Evolutionary conservation across 345 rosid species (phyloP), one percentile per base, ranked within the genome.

Genomic region (Anacardium occidentale): DNA sequence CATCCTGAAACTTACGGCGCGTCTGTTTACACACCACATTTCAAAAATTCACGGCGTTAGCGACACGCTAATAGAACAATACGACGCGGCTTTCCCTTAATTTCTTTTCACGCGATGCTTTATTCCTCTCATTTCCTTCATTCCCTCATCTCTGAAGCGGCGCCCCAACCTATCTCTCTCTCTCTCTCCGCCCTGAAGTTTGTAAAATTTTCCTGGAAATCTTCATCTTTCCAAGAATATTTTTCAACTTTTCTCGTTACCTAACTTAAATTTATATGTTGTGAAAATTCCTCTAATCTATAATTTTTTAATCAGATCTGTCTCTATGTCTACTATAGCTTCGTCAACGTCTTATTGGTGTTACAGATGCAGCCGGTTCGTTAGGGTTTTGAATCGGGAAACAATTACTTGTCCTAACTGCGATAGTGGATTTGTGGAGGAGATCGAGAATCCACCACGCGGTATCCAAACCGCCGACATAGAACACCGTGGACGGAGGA

Each of bases 351-450:
- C 93, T 29, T 90, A 85, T 78, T 94, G 98, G 98, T 94, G 98
- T 72, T 85, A 94, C 60, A 72, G 95, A 53, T 94, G 98, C 77
- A 89, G 64, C 83, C 84, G 96, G 4, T 85, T 90, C 74, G 80
- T 94, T 26, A 83, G 81, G 78, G 82, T 86, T 12, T 77, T 77
- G 83, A 82, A 69, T 75, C 87, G 48, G 14, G 87, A 84, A 21
- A 51, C 83, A 8, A 73, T 84, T 17, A 73, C 84, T 15, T 94
- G 98, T 68, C 96, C 97, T 8, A 93, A 86, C 57, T 94, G 98
- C 90, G 82, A 79, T 78, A 58, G 90, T 4, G 98, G 98, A 4
- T 91, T 94, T 82, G 62, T 94, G 40, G 96, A 91, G 72, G 94
- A 85, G 50, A 77, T 91, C 67, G 90, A 85, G 0, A 78, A 76